Conservation (phyloP, 2,329 filamentous ascomycete species). For the Aspergillus sp. region DNA sequence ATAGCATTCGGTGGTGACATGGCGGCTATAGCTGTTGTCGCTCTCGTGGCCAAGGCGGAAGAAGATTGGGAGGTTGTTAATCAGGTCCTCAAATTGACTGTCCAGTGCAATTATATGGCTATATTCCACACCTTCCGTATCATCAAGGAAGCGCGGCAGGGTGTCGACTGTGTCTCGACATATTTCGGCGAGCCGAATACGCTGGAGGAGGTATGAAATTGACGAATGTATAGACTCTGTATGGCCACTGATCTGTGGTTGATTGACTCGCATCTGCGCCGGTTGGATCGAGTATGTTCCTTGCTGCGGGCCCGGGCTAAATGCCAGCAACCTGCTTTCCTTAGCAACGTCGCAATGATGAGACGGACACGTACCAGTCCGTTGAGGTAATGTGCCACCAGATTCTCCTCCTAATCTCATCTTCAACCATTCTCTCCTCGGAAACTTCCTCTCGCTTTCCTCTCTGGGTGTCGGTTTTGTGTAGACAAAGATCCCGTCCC, state of each 20-base stretch:
- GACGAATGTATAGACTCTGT: neutral
- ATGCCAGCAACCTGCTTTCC: neutral
- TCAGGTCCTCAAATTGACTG: neutral
- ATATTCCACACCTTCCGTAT: neutral
- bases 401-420: neutral
- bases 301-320: neutral
- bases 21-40: neutral
- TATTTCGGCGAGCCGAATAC: neutral
- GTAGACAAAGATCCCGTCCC: neutral
- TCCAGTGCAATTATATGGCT: neutral
- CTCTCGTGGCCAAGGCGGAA: neutral
- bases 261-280: neutral
- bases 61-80: neutral
- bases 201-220: neutral
- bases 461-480: neutral
- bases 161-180: neutral
- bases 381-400: neutral
- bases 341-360: neutral
- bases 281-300: neutral
- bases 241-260: too few species aligned
- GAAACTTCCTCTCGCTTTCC: neutral
- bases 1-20: neutral
- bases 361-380: neutral
- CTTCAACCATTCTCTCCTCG: neutral
- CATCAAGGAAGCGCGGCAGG: neutral